Conservation (phyloP, 345 rosid species). For the Raphanus sativus region DNA sequence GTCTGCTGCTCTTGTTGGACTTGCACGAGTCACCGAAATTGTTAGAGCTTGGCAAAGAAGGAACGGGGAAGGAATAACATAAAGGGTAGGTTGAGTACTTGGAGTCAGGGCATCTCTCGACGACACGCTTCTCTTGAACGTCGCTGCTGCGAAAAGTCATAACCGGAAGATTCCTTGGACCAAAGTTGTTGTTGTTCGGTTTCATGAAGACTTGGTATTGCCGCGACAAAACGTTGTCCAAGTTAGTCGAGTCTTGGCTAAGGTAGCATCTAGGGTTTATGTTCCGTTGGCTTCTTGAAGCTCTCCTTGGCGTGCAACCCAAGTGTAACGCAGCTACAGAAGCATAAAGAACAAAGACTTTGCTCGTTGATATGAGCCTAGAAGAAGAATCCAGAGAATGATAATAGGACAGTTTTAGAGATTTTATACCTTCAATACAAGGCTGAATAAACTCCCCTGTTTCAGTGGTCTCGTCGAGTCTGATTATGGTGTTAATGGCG, state of each 20-base stretch:
- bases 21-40: constrained; percentile 12
- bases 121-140: constrained; percentile 10
- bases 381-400: not conserved
- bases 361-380: constrained; percentile 8
- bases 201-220: constrained; percentile 57
- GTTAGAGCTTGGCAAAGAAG: constrained; percentile 21
- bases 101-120: constrained; percentile 7
- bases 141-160: not conserved
- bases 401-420: not conserved
- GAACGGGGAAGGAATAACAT: constrained; percentile 20
- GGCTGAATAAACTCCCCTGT: constrained; percentile 81
- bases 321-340: constrained; percentile 80
- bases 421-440: constrained; percentile 80
- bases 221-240: constrained; percentile 15
- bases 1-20: constrained; percentile 24
- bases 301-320: constrained; percentile 86
- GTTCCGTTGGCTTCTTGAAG: constrained; percentile 95
- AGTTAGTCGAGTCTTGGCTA: constrained; percentile 32
- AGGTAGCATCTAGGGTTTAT: constrained; percentile 78
- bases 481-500: constrained; percentile 83
- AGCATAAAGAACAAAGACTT: not conserved
- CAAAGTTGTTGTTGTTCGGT: constrained; percentile 24
- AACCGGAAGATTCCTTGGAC: constrained; percentile 18
- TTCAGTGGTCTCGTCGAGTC: constrained; percentile 82
- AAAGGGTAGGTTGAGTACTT: constrained; percentile 36